These are phyloP conservation scores for Bacterosira constricta DNA, from an alignment of 108 stramenopile genomes.

Conservation along the genomic window DNA sequence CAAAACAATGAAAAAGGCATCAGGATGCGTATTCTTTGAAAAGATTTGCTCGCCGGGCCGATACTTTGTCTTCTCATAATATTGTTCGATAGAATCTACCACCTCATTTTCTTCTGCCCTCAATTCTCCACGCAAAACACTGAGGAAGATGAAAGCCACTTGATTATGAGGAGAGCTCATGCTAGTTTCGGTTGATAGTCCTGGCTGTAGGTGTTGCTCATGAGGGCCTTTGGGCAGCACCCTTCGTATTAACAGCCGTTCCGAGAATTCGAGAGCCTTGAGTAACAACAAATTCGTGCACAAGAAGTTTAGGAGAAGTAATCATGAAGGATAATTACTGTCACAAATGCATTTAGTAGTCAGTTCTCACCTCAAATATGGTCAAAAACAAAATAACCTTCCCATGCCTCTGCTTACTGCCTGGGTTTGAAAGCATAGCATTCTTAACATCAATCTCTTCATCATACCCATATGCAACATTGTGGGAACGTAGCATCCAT, in stretches of 20 bases:
- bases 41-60: slow-evolving; percentile 57
- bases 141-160: slow-evolving; percentile 27
- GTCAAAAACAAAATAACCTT: slow-evolving; percentile 40
- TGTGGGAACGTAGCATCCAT: slow-evolving; percentile 85
- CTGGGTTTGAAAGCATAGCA: slow-evolving; percentile 12
- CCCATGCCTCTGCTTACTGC: slow-evolving; percentile 6
- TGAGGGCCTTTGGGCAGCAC: slow-evolving; percentile 9
- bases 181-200: not conserved
- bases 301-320: not conserved
- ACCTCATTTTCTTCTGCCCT: slow-evolving; percentile 15
- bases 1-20: slow-evolving; percentile 74
- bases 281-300: not conserved
- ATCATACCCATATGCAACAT: slow-evolving; percentile 56
- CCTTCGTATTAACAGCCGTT: slow-evolving; percentile 36
- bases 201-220: not conserved
- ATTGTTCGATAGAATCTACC: slow-evolving; percentile 25
- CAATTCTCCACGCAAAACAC: slow-evolving; percentile 20
- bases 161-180: slow-evolving; percentile 11
- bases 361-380: slow-evolving; percentile 21
- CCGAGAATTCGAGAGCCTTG: slow-evolving; percentile 51
- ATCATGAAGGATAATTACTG: no score
- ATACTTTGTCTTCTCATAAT: slow-evolving; percentile 47
- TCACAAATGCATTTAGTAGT: no score
- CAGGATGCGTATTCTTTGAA: slow-evolving; percentile 51
- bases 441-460: slow-evolving; percentile 59